Conservation (phyloP, 768 basidiomycete genomes). For the Amanita exitialis region DNA sequence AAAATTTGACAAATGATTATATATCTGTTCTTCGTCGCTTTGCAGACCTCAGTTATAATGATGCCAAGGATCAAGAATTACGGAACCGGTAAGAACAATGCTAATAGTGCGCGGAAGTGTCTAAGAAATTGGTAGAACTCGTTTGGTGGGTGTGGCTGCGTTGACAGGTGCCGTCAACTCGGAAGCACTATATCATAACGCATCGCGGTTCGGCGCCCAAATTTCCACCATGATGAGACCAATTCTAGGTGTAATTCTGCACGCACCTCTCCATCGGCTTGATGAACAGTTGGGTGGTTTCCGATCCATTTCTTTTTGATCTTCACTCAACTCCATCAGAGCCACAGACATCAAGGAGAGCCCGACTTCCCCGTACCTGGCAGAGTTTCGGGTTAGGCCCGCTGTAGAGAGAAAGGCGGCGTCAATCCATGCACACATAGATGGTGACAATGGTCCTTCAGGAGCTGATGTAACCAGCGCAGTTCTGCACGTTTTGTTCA, state of each 20-base stretch:
- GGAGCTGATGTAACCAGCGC: conserved; percentile 65
- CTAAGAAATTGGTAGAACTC: conserved; percentile 40
- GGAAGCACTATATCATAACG: conserved; percentile 70
- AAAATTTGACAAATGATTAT: conserved; percentile 58
- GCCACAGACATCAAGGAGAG: conserved; percentile 54
- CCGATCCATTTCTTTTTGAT: conserved; percentile 7
- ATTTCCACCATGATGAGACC: conserved; percentile 62
- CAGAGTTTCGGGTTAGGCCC: conserved; percentile 77
- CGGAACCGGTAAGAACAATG: conserved; percentile 52
- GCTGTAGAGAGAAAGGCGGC: conserved; percentile 74
- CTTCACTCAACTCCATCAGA: conserved; percentile 24
- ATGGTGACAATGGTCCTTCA: conserved; percentile 81
- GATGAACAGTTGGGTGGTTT: conserved; percentile 53
- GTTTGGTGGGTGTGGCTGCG: conserved; percentile 80
- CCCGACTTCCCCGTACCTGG: conserved; percentile 68
- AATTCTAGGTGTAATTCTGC: conserved; percentile 56
- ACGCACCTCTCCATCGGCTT: conserved; percentile 47
- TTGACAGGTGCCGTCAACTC: conserved; percentile 75
- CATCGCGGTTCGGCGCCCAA: conserved; percentile 63
- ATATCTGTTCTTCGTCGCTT: conserved; percentile 58
- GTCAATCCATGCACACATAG: conserved; percentile 81
- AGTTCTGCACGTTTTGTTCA: conserved; percentile 59
- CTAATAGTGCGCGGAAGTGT: background rate
- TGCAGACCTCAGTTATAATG: conserved; percentile 44
- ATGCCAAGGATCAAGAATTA: conserved; percentile 53